Conservation (phyloP, 305 asterid genomes). For the Fraxinus velutina region DNA sequence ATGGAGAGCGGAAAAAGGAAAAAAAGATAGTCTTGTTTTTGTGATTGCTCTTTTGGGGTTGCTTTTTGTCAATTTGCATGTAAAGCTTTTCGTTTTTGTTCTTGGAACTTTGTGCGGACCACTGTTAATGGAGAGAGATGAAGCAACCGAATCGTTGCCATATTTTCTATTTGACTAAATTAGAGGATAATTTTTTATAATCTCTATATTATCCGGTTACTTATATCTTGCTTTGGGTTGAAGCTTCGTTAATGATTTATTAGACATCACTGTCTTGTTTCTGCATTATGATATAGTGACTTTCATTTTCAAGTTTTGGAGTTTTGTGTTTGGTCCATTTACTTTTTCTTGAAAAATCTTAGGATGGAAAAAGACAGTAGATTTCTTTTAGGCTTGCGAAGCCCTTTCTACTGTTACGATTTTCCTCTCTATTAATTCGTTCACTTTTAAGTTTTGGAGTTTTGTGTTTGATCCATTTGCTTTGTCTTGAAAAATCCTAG, state of each 20-base stretch:
- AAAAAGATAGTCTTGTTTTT: neutral
- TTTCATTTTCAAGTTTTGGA: slow-evolving; percentile 48
- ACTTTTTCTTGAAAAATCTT: slow-evolving; percentile 46
- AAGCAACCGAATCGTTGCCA: slow-evolving; percentile 16
- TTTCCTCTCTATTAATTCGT: slow-evolving; percentile 28
- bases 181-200: neutral
- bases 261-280: slow-evolving; percentile 34
- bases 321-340: slow-evolving; percentile 44
- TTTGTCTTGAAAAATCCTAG: slow-evolving; percentile 45
- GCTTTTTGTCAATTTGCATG: slow-evolving; percentile 10
- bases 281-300: slow-evolving; percentile 30
- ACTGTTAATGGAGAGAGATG: slow-evolving; percentile 21
- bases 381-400: slow-evolving; percentile 28
- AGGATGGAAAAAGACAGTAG: slow-evolving; percentile 18
- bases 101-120: slow-evolving; percentile 29
- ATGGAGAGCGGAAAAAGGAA: neutral
- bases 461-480: slow-evolving; percentile 42
- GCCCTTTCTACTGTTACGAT: slow-evolving; percentile 33
- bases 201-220: slow-evolving; percentile 15
- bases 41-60: neutral
- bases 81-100: neutral
- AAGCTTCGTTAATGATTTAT: slow-evolving; percentile 25
- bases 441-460: slow-evolving; percentile 47
- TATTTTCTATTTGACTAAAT: slow-evolving; percentile 5
- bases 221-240: neutral